Conservation (phyloP, 805 yeast genomes). For the Yarrowia sp. region DNA sequence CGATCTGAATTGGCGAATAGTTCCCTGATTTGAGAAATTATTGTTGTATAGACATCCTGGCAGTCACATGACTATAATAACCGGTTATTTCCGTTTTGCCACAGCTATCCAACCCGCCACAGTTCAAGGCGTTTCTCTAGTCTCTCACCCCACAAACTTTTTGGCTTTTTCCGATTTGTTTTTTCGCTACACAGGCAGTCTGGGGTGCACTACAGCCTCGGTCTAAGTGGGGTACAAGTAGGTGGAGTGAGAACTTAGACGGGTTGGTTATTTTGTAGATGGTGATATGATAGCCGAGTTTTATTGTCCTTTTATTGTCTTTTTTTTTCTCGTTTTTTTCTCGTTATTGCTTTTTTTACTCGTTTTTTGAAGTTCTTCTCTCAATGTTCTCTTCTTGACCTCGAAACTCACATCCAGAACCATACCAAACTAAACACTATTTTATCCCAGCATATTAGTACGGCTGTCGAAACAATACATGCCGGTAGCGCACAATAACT, state of each 20-base stretch:
- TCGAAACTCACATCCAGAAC: too few relatives aligned
- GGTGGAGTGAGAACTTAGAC: too few relatives aligned
- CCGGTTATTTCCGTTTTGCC: background rate
- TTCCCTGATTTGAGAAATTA: background rate
- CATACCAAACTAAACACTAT: too few relatives aligned
- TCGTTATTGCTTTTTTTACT: too few relatives aligned
- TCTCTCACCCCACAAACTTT: background rate
- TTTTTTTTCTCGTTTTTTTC: too few relatives aligned
- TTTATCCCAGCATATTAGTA: background rate
- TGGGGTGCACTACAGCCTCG: conserved; percentile 1
- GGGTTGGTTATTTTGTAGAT: too few relatives aligned
- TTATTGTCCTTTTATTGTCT: too few relatives aligned
- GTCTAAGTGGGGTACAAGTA: background rate
- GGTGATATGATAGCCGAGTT: too few relatives aligned
- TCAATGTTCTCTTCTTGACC: too few relatives aligned
- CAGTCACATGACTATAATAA: background rate
- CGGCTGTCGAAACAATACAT: too few relatives aligned
- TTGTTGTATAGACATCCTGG: background rate
- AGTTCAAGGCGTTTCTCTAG: background rate
- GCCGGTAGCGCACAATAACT: background rate
- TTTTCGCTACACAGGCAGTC: background rate
- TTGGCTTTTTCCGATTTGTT: background rate
- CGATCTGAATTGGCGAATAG: background rate
- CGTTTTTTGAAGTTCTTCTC: too few relatives aligned
- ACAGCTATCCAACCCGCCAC: background rate